phyloP scores from a whole-genome alignment of 2,329 filamentous ascomycete species.

The Eutypella sp. region DNA sequence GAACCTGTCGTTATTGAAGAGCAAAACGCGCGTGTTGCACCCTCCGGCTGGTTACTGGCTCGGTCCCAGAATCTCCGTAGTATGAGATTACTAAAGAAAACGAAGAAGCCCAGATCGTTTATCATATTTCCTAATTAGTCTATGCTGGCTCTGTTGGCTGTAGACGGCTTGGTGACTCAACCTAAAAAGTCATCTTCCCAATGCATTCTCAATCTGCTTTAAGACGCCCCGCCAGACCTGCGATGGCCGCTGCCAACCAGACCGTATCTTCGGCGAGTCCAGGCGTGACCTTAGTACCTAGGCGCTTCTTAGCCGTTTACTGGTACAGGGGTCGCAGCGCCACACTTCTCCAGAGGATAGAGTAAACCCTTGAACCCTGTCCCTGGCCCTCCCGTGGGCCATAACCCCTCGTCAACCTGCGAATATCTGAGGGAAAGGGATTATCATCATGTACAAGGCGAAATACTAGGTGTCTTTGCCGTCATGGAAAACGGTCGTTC shows the following conservation, averaged over 20 bases:
- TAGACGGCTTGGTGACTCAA: slow-evolving; percentile 23
- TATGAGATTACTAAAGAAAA: not conserved
- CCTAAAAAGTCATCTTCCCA: slow-evolving; percentile 9
- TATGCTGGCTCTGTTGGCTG: slow-evolving; percentile 2
- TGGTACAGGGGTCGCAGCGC: slow-evolving; percentile 30
- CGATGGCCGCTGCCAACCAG: slow-evolving; percentile 26
- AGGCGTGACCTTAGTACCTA: slow-evolving; percentile 15
- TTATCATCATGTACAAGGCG: too few relatives aligned
- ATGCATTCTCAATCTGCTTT: slow-evolving; percentile 12
- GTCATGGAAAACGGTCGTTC: slow-evolving; percentile 2
- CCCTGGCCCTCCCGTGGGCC: slow-evolving; percentile 17
- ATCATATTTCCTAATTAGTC: not conserved
- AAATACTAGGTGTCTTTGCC: slow-evolving; percentile 3
- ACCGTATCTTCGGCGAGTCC: slow-evolving; percentile 27
- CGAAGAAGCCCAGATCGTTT: not conserved
- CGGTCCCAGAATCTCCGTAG: not conserved
- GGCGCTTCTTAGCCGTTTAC: slow-evolving; percentile 24
- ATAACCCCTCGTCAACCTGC: slow-evolving; percentile 16
- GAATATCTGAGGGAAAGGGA: slow-evolving; percentile 15
- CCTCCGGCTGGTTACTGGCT: not conserved
- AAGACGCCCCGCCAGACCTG: slow-evolving; percentile 19
- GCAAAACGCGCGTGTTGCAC: slow-evolving; percentile 18
- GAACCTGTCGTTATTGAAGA: slow-evolving; percentile 7
- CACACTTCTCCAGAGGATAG: slow-evolving; percentile 23
- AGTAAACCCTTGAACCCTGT: slow-evolving; percentile 18